phyloP scores from a whole-genome alignment of 2,329 filamentous ascomycete genomes.

The Verticillium nubilum region DNA sequence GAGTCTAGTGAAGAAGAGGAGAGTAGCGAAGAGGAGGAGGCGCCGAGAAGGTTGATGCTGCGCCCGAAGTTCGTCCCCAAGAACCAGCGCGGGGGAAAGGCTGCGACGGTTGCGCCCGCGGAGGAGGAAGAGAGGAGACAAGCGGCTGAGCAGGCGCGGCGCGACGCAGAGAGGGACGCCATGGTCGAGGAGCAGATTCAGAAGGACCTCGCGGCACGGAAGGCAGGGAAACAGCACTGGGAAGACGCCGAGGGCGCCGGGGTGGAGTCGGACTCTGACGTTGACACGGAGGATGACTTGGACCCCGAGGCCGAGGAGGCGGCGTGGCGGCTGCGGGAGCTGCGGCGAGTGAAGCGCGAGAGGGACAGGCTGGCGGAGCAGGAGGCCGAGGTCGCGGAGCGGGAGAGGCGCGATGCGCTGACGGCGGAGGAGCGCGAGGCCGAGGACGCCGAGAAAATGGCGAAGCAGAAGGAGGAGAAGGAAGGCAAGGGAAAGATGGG shows the following conservation, averaged over 20 bases:
- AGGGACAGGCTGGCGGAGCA: slow-evolving; percentile 76
- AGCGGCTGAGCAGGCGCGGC: slow-evolving; percentile 56
- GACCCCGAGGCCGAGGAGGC: slow-evolving; percentile 86
- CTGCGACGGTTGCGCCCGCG: slow-evolving; percentile 13
- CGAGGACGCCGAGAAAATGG: slow-evolving; percentile 77
- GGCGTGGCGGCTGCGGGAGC: slow-evolving; percentile 89
- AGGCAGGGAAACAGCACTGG: slow-evolving; percentile 79
- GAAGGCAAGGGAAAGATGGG: slow-evolving; percentile 73
- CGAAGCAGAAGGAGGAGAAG: slow-evolving; percentile 74
- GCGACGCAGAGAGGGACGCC: slow-evolving; percentile 67
- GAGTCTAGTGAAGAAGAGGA: slow-evolving; percentile 30
- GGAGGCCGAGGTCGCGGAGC: slow-evolving; percentile 81
- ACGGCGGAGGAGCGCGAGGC: slow-evolving; percentile 79
- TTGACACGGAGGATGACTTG: slow-evolving; percentile 83
- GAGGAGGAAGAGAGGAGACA: slow-evolving; percentile 27
- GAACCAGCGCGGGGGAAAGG: slow-evolving; percentile 38
- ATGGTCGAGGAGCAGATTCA: slow-evolving; percentile 86
- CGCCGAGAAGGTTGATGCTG: slow-evolving; percentile 51
- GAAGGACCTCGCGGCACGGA: slow-evolving; percentile 70
- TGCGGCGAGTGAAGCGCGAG: slow-evolving; percentile 82
- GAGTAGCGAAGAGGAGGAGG: slow-evolving; percentile 51
- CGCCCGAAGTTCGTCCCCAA: slow-evolving; percentile 61
- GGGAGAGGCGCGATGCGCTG: slow-evolving; percentile 81
- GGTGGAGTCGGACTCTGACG: slow-evolving; percentile 57
- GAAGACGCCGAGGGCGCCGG: slow-evolving; percentile 56